Evolutionary conservation across 139 green algal genomes (phyloP), one percentile per base, ranked within the genome.

Genomic region (Tetradesmus obliquus): DNA sequence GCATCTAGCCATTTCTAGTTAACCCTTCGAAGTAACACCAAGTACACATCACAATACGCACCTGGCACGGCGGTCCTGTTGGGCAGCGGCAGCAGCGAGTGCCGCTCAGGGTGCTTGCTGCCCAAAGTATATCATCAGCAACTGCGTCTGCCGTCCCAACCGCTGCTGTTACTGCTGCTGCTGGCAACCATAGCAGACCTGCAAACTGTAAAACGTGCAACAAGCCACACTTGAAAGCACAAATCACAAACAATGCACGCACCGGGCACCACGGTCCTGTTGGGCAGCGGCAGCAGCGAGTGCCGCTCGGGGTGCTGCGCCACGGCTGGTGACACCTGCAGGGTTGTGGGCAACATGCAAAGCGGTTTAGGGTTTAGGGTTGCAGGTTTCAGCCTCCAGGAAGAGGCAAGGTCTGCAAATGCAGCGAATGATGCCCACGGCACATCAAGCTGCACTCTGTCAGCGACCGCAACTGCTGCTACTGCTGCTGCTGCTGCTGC

Each of bases 231-330:
- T 45, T 45, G 32, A 45, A 45, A 45, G 0, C 32, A 45, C 32
- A 0, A 45, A 45, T 0, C 32, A 45, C 32, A 45, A 45, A 45
- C 32, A 45, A 45, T 45, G 8, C 60, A 20, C 86, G 54, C 24
- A 90, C 86, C 98, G 1, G 98, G 96, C 0, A 99, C 91, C 12
- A 99, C 90, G 9, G 97, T 95, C 3, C 93, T 91, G 58, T 96
- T 66, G 0, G 97, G 97, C 88, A 98, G 94, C 6, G 94, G 91
- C 60, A 99, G 92, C 84, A 99, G 93, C 17, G 95, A 94, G 89
- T 95, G 93, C 22, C 76, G 69, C 13, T 93, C 92, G 0, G 93
- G 74, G 69, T 93, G 10, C 10, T 55, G 10, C 6, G 53, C 3
- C 6, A 93, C 86, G 17, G 72, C 7, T 6, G 85, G 81, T 8